A percentile compares a stretch with the other conserved stretches of the same genome.
Evolutionary conservation across 371 early-diverging fungal genomes (phyloP).

Genomic region (Smittium mucronatum): DNA sequence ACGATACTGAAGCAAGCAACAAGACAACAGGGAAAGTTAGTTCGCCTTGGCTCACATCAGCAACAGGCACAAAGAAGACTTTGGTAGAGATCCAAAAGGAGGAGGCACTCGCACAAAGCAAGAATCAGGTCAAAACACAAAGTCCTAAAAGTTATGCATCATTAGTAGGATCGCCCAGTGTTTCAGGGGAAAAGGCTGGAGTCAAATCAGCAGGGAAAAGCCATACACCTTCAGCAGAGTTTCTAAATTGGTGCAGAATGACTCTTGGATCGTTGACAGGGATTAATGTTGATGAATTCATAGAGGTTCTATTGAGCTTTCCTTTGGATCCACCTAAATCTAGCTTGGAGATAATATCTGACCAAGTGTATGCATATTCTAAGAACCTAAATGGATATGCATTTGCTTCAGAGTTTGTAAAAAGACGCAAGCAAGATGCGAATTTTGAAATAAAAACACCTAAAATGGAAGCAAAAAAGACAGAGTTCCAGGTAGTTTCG

Average conservation of each 20-base stretch:
- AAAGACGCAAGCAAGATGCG: constrained; percentile 61
- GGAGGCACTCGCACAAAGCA: constrained; percentile 30
- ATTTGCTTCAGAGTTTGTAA: constrained; percentile 68
- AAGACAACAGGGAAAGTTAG: background rate
- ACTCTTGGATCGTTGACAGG: constrained; percentile 52
- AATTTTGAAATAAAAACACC: constrained; percentile 21
- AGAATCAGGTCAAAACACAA: background rate
- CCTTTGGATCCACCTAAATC: constrained; percentile 52
- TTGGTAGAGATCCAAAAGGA: constrained; percentile 64
- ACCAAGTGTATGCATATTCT: constrained; percentile 63
- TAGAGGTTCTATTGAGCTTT: constrained; percentile 63
- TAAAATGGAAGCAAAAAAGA: constrained; percentile 8
- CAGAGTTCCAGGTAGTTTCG: constrained; percentile 6
- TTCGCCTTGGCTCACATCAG: constrained; percentile 7
- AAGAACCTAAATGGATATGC: constrained; percentile 57
- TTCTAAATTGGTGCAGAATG: constrained; percentile 59
- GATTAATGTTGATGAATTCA: constrained; percentile 59
- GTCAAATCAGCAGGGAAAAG: background rate
- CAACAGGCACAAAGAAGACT: constrained; percentile 43
- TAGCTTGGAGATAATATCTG: constrained; percentile 61
- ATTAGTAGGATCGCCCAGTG: background rate
- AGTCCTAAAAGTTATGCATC: background rate
- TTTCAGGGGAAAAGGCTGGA: background rate
- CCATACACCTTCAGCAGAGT: constrained; percentile 50
- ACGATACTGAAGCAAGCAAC: background rate